Percentiles rank a stretch among this genome's conserved stretches.
Evolutionary conservation across 352 stramenopile species (phyloP).

Genomic region (Elongisporangium senticosum): DNA sequence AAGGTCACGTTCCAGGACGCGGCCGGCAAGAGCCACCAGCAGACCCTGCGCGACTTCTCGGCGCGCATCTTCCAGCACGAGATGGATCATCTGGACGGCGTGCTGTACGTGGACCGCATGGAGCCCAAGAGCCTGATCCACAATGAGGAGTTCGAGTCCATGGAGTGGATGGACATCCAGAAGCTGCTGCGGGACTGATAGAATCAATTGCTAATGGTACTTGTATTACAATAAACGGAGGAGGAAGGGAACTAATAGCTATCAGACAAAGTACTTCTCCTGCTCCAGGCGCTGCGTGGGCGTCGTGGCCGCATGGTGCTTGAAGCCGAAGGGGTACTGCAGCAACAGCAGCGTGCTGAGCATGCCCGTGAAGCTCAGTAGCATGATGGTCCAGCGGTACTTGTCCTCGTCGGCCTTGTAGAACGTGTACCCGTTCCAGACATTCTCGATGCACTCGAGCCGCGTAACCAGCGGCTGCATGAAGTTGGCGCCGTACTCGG

Average conservation of each 20-base stretch:
- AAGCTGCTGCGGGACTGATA: slow-evolving; percentile 32
- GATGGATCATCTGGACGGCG: slow-evolving; percentile 69
- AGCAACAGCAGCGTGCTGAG: too few species aligned
- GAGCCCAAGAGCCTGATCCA: slow-evolving; percentile 69
- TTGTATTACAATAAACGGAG: slow-evolving; percentile 10
- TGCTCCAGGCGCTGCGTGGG: too few species aligned
- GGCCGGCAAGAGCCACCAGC: slow-evolving; percentile 40
- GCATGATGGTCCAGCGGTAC: too few species aligned
- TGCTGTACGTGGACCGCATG: slow-evolving; percentile 74
- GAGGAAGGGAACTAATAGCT: neutral
- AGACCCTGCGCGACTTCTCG: slow-evolving; percentile 68
- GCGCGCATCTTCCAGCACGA: slow-evolving; percentile 84
- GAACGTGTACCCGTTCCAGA: slow-evolving; percentile 72
- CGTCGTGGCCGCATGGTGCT: too few species aligned
- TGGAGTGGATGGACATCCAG: slow-evolving; percentile 55
- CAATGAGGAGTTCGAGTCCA: slow-evolving; percentile 72
- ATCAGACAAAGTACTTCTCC: slow-evolving; percentile 29
- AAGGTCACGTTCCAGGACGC: slow-evolving; percentile 55
- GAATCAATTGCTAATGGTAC: neutral
- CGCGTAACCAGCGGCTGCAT: slow-evolving; percentile 69
- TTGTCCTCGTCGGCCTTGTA: slow-evolving; percentile 25
- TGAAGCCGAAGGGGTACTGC: too few species aligned
- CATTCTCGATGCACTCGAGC: slow-evolving; percentile 79
- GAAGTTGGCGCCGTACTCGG: slow-evolving; percentile 62
- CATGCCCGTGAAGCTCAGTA: too few species aligned